Conservation (phyloP, 768 basidiomycete genomes). For the Tricholomella constricta region DNA sequence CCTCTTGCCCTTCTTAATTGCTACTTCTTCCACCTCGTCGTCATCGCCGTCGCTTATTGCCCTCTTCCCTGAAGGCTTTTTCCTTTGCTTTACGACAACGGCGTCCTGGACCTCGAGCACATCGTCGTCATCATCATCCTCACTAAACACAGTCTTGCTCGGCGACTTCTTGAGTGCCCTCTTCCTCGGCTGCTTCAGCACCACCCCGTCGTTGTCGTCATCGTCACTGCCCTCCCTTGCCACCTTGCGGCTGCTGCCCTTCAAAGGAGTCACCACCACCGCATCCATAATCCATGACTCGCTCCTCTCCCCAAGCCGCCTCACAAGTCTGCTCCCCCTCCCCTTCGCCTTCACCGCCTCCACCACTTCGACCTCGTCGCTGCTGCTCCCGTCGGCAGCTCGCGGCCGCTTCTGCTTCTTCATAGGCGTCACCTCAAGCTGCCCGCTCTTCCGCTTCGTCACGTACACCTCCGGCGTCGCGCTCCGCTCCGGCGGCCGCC, state of each 20-base stretch:
- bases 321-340: constrained; percentile 16
- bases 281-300: constrained; percentile 18
- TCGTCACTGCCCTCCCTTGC: not conserved
- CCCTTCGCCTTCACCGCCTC: constrained; percentile 5
- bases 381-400: constrained; percentile 1
- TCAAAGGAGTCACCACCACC: constrained; percentile 11
- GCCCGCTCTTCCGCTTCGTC: constrained; percentile 13
- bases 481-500: not conserved
- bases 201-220: constrained; percentile 7
- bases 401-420: constrained; percentile 5
- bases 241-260: constrained; percentile 2
- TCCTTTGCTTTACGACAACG: constrained; percentile 4
- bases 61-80: not conserved
- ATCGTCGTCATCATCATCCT: constrained; percentile 6
- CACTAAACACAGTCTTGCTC: constrained; percentile 13
- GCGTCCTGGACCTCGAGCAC: constrained; percentile 5
- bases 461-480: constrained; percentile 6
- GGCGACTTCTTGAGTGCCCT: constrained; percentile 14
- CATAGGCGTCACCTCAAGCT: constrained; percentile 3
- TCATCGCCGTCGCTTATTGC: constrained; percentile 1
- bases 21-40: constrained; percentile 2
- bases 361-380: constrained; percentile 17
- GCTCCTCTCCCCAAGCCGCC: constrained; percentile 12
- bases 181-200: constrained; percentile 3
- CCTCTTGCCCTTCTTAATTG: constrained; percentile 5